Base-by-base conservation (phyloP, 2,329 filamentous ascomycete species). In the Ceratocystis diversiconidia region DNA sequence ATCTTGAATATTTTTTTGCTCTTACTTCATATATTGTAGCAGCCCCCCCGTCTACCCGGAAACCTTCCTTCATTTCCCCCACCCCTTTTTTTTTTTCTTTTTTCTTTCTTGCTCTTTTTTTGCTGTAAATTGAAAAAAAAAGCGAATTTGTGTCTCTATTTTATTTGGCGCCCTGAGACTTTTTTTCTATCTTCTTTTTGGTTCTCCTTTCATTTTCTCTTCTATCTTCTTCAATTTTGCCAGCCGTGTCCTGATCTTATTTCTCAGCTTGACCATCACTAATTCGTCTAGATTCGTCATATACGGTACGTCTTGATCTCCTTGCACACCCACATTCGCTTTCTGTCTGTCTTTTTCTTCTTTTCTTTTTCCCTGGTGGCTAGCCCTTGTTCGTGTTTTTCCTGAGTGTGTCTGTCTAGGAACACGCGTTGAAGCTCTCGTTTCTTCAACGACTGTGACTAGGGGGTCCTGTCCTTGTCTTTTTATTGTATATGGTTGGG, bases 401-500 rank as follows among this genome's bases (percentile, higher is more conserved):
- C 19, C 5, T 48, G 19, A n/a, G 15, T 48, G 44, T 48, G 17
- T 19, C 44, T 52, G 46, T 43, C 61, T 48, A 62, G 61, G 61
- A 62, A 48, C 43, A 62, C 43, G 61, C 61, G 61, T 62, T 62
- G 25, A 48, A 48, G 17, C 30, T 46, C 41, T 50, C n/a, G 61
- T 62, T 62, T 62, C 61, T 50, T 62, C 52, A 59, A 59, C 52
- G 5, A 41, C 43, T 68, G 65, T 59, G 55, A 6, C 43, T 59
- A 36, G 30, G 64, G 52, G 61, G 61, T 48, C 61, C 61, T 48
- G 61, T 62, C 43, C 43, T 30, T 12, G 19, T 52, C 43, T 32
- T 55, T 64, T 15, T 46, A n/a, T 61, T 59, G 15, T 59, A 36
- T 59, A 36, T 59, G 52, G 52, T 15, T 32, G 32, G 52, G 52